A percentile compares a stretch with the other conserved stretches of the same genome.
phyloP scores from a whole-genome alignment of 2,329 filamentous ascomycete genomes.

The Macrophomina pseudophaseolina region DNA sequence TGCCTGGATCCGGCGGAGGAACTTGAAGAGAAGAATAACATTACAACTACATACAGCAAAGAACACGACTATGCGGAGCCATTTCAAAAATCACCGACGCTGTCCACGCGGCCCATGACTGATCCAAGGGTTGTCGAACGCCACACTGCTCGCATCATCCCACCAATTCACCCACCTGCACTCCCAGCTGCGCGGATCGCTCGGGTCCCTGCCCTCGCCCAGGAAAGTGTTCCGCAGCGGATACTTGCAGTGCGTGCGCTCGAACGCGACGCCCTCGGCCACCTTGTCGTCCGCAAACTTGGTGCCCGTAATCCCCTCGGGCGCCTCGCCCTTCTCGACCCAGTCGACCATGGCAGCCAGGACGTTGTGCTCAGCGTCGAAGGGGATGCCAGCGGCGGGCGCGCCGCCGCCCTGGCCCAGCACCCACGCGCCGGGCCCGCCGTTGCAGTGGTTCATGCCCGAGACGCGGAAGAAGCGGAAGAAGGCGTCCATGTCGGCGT shows the following conservation, averaged over 20 bases:
- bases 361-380: slow-evolving; percentile 50
- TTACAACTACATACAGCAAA: background rate
- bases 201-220: slow-evolving; percentile 39
- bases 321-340: slow-evolving; percentile 51
- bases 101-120: background rate
- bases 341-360: slow-evolving; percentile 55
- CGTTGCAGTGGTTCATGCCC: slow-evolving; percentile 58
- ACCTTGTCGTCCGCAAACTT: slow-evolving; percentile 31
- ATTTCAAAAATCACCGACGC: background rate
- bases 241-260: slow-evolving; percentile 41
- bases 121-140: slow-evolving; percentile 1
- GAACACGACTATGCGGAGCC: background rate
- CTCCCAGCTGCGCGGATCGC: slow-evolving; percentile 38
- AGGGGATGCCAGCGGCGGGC: slow-evolving; percentile 38
- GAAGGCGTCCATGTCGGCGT: slow-evolving; percentile 47
- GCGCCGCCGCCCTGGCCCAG: slow-evolving; percentile 37
- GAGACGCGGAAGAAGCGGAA: slow-evolving; percentile 59
- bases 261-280: slow-evolving; percentile 32
- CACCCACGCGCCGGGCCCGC: slow-evolving; percentile 53
- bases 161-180: slow-evolving; percentile 30
- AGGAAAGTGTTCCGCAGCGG: slow-evolving; percentile 42
- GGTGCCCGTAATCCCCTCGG: slow-evolving; percentile 46
- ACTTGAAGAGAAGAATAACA: too few species aligned
- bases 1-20: too few species aligned
- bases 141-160: background rate